A percentile compares a stretch with the other conserved stretches of the same genome.
phyloP scores from a whole-genome alignment of 495 filamentous ascomycete species.

The Hyaloscypha finlandica region DNA sequence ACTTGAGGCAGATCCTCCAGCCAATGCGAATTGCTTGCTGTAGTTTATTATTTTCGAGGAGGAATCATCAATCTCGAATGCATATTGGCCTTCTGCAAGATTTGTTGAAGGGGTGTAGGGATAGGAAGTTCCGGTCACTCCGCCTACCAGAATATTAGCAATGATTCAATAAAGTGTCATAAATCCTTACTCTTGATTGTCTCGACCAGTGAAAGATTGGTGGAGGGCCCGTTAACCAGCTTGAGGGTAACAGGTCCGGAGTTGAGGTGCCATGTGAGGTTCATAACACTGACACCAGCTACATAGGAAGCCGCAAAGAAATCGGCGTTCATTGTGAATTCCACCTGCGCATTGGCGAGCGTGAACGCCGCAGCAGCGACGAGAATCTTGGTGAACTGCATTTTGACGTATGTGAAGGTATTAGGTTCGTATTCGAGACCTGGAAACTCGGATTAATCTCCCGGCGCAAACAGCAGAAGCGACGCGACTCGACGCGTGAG shows the following conservation, averaged over 20 bases:
- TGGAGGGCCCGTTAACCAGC: conserved; percentile 18
- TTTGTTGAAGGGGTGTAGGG: conserved; percentile 14
- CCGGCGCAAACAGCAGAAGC: conserved; percentile 1
- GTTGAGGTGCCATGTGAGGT: conserved; percentile 24
- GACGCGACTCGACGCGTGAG: conserved; percentile 18
- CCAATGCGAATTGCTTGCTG: conserved; percentile 20
- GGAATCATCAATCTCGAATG: conserved; percentile 22
- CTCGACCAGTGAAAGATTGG: conserved; percentile 13
- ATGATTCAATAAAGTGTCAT: not conserved
- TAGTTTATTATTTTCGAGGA: conserved; percentile 16
- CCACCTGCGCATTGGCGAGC: conserved; percentile 7
- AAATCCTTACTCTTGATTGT: conserved; percentile 9
- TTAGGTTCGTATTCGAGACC: not conserved
- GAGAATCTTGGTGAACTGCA: conserved; percentile 27
- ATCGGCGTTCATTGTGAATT: conserved; percentile 18
- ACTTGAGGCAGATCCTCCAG: conserved; percentile 4
- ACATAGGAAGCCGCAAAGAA: conserved; percentile 16
- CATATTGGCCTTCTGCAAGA: conserved; percentile 19
- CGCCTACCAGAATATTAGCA: not conserved
- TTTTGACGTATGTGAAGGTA: conserved; percentile 21
- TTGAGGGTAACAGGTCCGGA: conserved; percentile 18
- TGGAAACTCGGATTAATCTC: not conserved
- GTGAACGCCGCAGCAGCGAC: conserved; percentile 20
- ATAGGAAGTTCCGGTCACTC: conserved; percentile 19
- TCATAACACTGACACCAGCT: conserved; percentile 15